Conservation (phyloP, 768 basidiomycete genomes). For the Rubroboletus pulcherrimus region DNA sequence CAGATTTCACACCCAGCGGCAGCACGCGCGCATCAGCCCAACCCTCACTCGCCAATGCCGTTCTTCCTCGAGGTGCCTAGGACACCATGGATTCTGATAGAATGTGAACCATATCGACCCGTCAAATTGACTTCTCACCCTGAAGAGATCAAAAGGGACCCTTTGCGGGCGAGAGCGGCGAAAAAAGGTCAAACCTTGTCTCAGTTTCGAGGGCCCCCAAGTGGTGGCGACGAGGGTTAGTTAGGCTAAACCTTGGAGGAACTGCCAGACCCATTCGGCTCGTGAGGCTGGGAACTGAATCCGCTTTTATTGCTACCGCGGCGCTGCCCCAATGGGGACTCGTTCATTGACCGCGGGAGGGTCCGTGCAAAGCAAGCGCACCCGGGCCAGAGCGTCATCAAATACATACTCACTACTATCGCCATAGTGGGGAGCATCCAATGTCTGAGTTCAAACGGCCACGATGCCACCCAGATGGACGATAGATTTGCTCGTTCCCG, state of each 20-base stretch:
- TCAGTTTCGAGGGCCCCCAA: conserved; percentile 5
- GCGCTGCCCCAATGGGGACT: background rate
- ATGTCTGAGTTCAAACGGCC: background rate
- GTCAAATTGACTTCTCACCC: background rate
- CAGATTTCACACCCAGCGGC: conserved; percentile 20
- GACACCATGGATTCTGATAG: background rate
- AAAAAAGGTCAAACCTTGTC: background rate
- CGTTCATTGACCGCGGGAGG: background rate
- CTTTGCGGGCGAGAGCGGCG: background rate
- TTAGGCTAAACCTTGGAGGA: background rate
- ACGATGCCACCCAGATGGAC: background rate
- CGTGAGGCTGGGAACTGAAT: background rate
- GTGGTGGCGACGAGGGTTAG: conserved; percentile 6
- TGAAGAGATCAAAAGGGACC: background rate
- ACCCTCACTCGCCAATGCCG: background rate
- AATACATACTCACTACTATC: background rate
- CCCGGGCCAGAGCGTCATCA: background rate
- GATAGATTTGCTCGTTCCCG: background rate
- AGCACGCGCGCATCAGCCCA: background rate
- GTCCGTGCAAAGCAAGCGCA: background rate
- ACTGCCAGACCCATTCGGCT: background rate
- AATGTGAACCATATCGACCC: background rate
- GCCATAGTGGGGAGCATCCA: background rate
- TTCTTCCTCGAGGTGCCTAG: background rate
- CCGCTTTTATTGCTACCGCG: conserved; percentile 12